Evolutionary conservation across 139 green algal species (phyloP), one percentile per base, ranked within the genome.

Genomic region (Astrephomene gubernaculifera): DNA sequence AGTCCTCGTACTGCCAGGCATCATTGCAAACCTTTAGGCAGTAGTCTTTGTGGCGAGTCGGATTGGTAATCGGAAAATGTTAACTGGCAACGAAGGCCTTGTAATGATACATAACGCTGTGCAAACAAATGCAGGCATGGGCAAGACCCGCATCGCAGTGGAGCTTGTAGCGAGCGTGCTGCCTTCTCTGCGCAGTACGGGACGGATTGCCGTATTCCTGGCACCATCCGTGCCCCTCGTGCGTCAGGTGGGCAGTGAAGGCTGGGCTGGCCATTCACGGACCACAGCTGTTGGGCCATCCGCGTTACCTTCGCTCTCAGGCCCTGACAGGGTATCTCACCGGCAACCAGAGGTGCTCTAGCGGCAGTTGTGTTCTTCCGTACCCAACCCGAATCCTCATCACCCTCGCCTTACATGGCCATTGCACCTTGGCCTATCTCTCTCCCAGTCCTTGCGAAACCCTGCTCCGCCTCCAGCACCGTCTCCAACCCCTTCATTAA

Each of bases 111-210:
- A n/a, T 65, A 65, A 57, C 43, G 36, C 53, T 17, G 57, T 52
- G 25, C 14, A 1, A 36, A 9, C 44, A n/a, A 64, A 39, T 49
- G 5, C 80, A 87, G 82, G 82, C 45, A 87, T 63, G 39, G 82
- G 82, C 57, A 87, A 87, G 82, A 87, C 82, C 24, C 82, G 82
- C 61, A 87, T 87, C 69, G 82, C 82, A 0, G 1, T 76, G 69
- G 69, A 80, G 44, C 31, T 83, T 1, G 68, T 88, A 0, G 71
- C 68, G 2, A n/a, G 39, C 31, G 83, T 52, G 24, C 45, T 83
- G 35, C 63, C 75, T 9, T 61, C 38, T 3, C 54, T 71, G 9
- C 75, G 75, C 38, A 31, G 54, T 3, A 38, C 36, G 10, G 44
- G 21, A 5, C 65, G 79, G 61, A 5, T 75, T 6, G 49, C 80